These are phyloP conservation scores for Colletotrichum graminicola DNA, from an alignment of 2,329 filamentous ascomycete species.

Conservation along the genomic window DNA sequence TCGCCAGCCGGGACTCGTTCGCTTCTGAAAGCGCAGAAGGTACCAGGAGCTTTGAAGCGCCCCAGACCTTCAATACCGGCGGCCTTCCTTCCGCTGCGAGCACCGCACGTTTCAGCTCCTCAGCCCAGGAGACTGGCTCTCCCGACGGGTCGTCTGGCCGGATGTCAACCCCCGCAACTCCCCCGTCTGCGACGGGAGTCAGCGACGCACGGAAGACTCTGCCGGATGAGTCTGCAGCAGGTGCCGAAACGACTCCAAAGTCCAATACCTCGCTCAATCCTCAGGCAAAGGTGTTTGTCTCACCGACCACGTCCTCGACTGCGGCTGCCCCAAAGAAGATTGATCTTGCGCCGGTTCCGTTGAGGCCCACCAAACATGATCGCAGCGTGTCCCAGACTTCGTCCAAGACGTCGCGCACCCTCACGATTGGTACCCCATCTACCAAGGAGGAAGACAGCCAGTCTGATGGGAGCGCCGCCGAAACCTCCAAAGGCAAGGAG, in stretches of 20 bases:
- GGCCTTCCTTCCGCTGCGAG: slow-evolving; percentile 16
- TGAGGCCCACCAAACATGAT: slow-evolving; percentile 7
- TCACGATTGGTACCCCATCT: slow-evolving; percentile 24
- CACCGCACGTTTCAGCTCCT: slow-evolving; percentile 11
- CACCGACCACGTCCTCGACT: slow-evolving; percentile 3
- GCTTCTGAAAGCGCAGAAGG: neutral
- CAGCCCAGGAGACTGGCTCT: slow-evolving; percentile 17
- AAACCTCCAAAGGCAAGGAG: neutral
- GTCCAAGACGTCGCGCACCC: slow-evolving; percentile 22
- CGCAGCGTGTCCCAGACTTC: slow-evolving; percentile 26
- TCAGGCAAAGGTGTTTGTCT: slow-evolving; percentile 27
- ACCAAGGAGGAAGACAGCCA: neutral
- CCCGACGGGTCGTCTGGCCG: slow-evolving; percentile 14
- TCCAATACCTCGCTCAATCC: slow-evolving; percentile 16
- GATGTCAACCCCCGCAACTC: slow-evolving; percentile 23
- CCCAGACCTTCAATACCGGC: neutral
- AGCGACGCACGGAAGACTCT: neutral
- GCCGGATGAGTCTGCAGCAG: neutral
- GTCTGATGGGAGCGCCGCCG: neutral
- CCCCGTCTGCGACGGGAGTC: neutral
- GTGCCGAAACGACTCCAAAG: neutral
- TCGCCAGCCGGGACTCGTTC: neutral
- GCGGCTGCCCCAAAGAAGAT: neutral
- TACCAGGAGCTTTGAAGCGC: neutral
- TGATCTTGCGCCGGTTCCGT: slow-evolving; percentile 29